Evolutionary conservation across 2,329 filamentous ascomycete genomes (phyloP).

Genomic region (Coniella lustricola): DNA sequence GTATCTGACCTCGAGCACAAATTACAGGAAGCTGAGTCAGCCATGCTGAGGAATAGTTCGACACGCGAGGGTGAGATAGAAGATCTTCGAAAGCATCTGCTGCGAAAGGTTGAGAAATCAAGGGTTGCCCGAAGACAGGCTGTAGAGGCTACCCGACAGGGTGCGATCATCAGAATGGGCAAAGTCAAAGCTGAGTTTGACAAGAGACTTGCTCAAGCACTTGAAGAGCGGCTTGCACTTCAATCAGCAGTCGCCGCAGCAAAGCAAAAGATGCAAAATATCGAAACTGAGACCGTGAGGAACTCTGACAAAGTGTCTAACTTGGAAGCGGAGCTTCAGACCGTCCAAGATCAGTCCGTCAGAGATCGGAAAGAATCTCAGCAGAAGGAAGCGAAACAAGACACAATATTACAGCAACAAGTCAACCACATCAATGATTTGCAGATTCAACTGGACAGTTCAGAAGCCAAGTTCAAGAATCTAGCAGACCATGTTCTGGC

Average conservation of each 20-base stretch:
- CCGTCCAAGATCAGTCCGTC: not conserved
- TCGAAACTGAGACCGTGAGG: conserved; percentile 7
- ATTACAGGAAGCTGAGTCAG: conserved; percentile 15
- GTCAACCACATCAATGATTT: conserved; percentile 1
- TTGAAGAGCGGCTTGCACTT: conserved; percentile 19
- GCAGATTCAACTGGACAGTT: not conserved
- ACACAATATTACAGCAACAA: not conserved
- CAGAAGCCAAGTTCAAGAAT: conserved; percentile 3
- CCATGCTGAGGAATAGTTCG: conserved; percentile 14
- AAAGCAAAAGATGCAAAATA: conserved; percentile 19
- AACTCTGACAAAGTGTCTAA: conserved; percentile 6
- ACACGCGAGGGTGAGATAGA: conserved; percentile 14
- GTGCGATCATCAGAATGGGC: conserved; percentile 26
- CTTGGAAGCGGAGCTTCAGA: conserved; percentile 5
- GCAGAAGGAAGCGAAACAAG: not conserved
- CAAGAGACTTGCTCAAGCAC: conserved; percentile 20
- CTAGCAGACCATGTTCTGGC: conserved; percentile 4
- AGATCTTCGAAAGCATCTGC: conserved; percentile 17
- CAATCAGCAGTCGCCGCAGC: conserved; percentile 23
- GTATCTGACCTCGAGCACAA: conserved; percentile 18
- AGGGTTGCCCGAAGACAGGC: conserved; percentile 19
- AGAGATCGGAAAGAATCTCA: not conserved
- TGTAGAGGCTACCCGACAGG: conserved; percentile 23
- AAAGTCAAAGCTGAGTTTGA: conserved; percentile 22
- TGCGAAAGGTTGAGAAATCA: conserved; percentile 17